Evolutionary conservation across 2,329 filamentous ascomycete species (phyloP).

Genomic region (Calonectria hongkongensis): DNA sequence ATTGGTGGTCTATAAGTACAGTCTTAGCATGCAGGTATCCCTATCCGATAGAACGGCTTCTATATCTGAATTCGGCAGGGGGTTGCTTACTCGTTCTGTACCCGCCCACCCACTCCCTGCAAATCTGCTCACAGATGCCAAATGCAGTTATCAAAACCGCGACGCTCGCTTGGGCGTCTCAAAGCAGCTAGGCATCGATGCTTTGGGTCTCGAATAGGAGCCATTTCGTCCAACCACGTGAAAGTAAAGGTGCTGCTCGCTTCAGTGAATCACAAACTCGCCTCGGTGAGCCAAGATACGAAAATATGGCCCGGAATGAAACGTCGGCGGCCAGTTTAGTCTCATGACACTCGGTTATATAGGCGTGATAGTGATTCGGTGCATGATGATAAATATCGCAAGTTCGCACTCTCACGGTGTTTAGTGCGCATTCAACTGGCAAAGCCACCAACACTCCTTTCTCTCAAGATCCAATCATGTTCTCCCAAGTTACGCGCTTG

Average conservation of each 20-base stretch:
- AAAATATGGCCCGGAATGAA: slow-evolving; percentile 23
- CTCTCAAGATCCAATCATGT: slow-evolving; percentile 2
- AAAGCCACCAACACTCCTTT: neutral
- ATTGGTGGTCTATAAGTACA: neutral
- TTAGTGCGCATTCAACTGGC: neutral
- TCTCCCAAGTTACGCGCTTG: slow-evolving; percentile 5
- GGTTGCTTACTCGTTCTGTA: slow-evolving; percentile 2
- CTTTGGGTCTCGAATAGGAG: slow-evolving; percentile 11
- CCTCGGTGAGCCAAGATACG: slow-evolving; percentile 4
- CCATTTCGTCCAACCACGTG: slow-evolving; percentile 15
- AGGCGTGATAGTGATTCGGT: slow-evolving; percentile 6
- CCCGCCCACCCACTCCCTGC: neutral
- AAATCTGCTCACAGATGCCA: slow-evolving; percentile 27
- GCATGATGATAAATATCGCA: slow-evolving; percentile 28
- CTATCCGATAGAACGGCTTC: slow-evolving; percentile 13
- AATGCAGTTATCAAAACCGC: slow-evolving; percentile 26
- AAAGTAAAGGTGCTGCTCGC: slow-evolving; percentile 5
- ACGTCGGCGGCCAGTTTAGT: slow-evolving; percentile 35
- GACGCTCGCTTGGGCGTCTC: slow-evolving; percentile 9
- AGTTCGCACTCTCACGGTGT: neutral
- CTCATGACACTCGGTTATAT: slow-evolving; percentile 2
- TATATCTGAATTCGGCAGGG: slow-evolving; percentile 18
- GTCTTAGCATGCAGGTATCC: slow-evolving; percentile 14
- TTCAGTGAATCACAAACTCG: neutral
- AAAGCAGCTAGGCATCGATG: slow-evolving; percentile 22